Conservation (phyloP, 2,329 filamentous ascomycete genomes). For the Torrubiella hemipterigena region DNA sequence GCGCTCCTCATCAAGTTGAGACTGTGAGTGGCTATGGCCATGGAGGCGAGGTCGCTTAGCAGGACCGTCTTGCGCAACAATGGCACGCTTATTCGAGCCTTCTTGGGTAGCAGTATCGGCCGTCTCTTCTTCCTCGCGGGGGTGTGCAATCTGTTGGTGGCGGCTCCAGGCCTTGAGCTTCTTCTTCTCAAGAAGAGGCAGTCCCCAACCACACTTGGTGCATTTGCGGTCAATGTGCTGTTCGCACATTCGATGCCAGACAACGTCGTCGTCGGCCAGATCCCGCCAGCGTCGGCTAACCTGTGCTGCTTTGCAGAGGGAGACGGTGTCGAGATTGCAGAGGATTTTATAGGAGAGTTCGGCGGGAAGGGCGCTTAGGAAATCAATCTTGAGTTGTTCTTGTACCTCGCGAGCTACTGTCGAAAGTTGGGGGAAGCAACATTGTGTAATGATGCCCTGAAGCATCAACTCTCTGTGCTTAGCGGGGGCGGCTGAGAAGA, state of each 20-base stretch:
- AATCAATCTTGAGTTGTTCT: conserved; percentile 96
- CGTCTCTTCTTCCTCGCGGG: conserved; percentile 14
- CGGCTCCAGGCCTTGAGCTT: conserved; percentile 76
- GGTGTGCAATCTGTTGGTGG: conserved; percentile 55
- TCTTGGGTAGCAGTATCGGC: conserved; percentile 13
- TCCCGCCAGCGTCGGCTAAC: conserved; percentile 81
- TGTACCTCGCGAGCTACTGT: conserved; percentile 83
- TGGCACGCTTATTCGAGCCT: conserved; percentile 21
- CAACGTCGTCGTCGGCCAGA: conserved; percentile 91
- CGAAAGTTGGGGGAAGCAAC: conserved; percentile 94
- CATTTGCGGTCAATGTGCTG: conserved; percentile 93
- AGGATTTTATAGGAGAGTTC: conserved; percentile 92
- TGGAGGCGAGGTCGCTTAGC: conserved; percentile 21
- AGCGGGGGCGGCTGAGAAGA: conserved; percentile 89
- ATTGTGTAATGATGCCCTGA: conserved; percentile 89
- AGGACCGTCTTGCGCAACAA: conserved; percentile 16
- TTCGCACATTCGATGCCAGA: conserved; percentile 96
- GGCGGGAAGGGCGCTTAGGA: conserved; percentile 73
- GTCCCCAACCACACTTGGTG: conserved; percentile 88
- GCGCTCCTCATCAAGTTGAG: conserved; percentile 28
- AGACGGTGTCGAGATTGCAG: conserved; percentile 84
- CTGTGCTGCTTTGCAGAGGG: conserved; percentile 89
- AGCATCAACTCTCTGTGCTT: conserved; percentile 95
- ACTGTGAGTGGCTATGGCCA: conserved; percentile 13
- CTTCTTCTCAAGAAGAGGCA: conserved; percentile 83